phyloP scores from a whole-genome alignment of 108 stramenopile species.

The Conticribra weissflogii region DNA sequence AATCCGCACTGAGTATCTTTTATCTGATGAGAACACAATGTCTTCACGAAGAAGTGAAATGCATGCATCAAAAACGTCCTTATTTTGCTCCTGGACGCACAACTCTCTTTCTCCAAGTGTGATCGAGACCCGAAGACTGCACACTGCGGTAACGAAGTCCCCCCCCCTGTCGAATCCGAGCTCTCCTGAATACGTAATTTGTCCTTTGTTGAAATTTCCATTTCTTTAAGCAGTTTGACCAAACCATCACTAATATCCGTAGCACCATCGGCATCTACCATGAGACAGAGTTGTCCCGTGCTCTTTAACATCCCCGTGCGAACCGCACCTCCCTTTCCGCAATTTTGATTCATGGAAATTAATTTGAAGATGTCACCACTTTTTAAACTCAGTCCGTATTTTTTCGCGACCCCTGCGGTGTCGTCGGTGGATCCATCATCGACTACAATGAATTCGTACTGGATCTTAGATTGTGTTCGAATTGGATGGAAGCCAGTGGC shows the following conservation, averaged over 20 bases:
- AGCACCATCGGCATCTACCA: slow-evolving; percentile 89
- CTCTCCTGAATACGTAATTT: slow-evolving; percentile 3
- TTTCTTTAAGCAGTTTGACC: slow-evolving; percentile 50
- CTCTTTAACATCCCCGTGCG: slow-evolving; percentile 73
- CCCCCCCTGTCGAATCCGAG: not conserved
- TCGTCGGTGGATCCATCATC: slow-evolving; percentile 84
- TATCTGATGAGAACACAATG: slow-evolving; percentile 56
- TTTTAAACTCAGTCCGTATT: slow-evolving; percentile 41
- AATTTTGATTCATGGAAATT: slow-evolving; percentile 53
- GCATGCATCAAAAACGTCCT: slow-evolving; percentile 75
- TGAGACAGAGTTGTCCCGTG: slow-evolving; percentile 61
- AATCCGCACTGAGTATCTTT: slow-evolving; percentile 90
- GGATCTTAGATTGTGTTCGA: not conserved
- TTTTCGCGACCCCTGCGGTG: slow-evolving; percentile 56
- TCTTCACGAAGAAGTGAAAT: slow-evolving; percentile 79
- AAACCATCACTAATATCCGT: slow-evolving; percentile 77
- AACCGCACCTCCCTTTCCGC: slow-evolving; percentile 79
- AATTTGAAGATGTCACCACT: slow-evolving; percentile 53
- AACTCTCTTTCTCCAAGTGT: slow-evolving; percentile 59
- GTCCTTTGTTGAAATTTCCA: slow-evolving; percentile 20
- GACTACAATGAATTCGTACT: slow-evolving; percentile 76
- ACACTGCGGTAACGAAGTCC: slow-evolving; percentile 14
- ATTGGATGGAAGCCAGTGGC: not conserved
- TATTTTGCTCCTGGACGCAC: slow-evolving; percentile 61
- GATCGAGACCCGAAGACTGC: slow-evolving; percentile 84